phyloP scores from a whole-genome alignment of 371 early-diverging fungal genomes.

The Actinomucor elegans region DNA sequence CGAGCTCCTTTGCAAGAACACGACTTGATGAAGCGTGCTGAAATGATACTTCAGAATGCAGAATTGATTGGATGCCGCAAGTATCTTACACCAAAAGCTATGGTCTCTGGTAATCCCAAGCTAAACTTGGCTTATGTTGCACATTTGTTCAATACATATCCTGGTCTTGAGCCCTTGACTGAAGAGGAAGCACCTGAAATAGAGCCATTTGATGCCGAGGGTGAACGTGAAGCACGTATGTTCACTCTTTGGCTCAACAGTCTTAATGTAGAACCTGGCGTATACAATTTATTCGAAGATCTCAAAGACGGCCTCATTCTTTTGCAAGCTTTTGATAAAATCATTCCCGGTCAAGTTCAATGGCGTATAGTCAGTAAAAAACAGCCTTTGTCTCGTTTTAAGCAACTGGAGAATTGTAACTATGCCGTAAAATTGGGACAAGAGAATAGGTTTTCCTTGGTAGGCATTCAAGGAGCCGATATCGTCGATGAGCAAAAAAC shows the following conservation, averaged over 20 bases:
- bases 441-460: conserved; percentile 78
- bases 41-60: conserved; percentile 79
- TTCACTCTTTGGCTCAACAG: conserved; percentile 79
- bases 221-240: conserved; percentile 85
- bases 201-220: conserved; percentile 81
- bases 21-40: conserved; percentile 80
- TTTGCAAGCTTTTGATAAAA: conserved; percentile 88
- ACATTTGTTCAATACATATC: conserved; percentile 87
- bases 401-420: conserved; percentile 94
- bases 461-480: conserved; percentile 91
- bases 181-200: conserved; percentile 82
- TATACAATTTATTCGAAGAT: conserved; percentile 83
- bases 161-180: conserved; percentile 81
- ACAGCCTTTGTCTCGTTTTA: conserved; percentile 75
- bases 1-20: conserved; percentile 72
- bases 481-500: conserved; percentile 85
- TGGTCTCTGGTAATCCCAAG: conserved; percentile 89
- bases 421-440: conserved; percentile 85
- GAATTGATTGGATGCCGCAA: conserved; percentile 87
- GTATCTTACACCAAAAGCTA: conserved; percentile 85
- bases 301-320: conserved; percentile 72
- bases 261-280: conserved; percentile 90
- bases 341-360: conserved; percentile 81
- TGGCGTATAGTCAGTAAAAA: conserved; percentile 83
- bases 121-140: conserved; percentile 93